These are phyloP conservation scores for Alternaria panax DNA, from an alignment of 2,329 filamentous ascomycete genomes.

Conservation along the genomic window DNA sequence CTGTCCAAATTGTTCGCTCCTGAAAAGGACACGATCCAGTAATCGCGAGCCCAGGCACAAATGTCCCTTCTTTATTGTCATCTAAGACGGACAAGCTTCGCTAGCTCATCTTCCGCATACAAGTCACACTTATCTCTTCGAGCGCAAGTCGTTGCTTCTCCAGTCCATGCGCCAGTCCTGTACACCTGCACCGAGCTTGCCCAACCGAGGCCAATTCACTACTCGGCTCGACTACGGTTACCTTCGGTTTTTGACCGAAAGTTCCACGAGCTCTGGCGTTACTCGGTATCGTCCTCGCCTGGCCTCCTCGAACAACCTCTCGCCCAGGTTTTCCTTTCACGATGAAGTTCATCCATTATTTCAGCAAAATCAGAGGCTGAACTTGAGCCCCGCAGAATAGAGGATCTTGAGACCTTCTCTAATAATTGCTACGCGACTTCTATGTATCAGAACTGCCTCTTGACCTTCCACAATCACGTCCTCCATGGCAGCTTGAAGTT, in stretches of 20 bases:
- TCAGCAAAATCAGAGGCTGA: neutral
- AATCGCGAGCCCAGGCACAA: neutral
- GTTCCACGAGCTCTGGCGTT: neutral
- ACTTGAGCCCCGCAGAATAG: neutral
- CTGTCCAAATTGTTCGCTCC: neutral
- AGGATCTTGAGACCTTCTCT: conserved; percentile 1
- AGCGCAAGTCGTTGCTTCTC: neutral
- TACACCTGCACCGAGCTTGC: neutral
- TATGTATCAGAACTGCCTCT: conserved; percentile 4
- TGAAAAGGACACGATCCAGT: neutral
- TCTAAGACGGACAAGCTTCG: neutral
- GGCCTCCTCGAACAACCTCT: neutral
- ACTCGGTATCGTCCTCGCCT: neutral
- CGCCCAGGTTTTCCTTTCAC: neutral
- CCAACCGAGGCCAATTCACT: neutral
- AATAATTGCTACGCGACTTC: conserved; percentile 7
- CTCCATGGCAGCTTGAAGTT: neutral
- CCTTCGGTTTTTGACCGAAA: neutral
- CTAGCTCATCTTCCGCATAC: neutral
- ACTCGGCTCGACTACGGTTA: neutral
- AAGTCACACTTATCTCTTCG: neutral
- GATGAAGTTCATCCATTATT: conserved; percentile 9
- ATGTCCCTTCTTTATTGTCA: neutral
- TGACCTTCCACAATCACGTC: conserved; percentile 10
- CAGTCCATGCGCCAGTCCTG: neutral